Conservation (phyloP, 495 filamentous ascomycete species). For the Hypoxylon trugodes region DNA sequence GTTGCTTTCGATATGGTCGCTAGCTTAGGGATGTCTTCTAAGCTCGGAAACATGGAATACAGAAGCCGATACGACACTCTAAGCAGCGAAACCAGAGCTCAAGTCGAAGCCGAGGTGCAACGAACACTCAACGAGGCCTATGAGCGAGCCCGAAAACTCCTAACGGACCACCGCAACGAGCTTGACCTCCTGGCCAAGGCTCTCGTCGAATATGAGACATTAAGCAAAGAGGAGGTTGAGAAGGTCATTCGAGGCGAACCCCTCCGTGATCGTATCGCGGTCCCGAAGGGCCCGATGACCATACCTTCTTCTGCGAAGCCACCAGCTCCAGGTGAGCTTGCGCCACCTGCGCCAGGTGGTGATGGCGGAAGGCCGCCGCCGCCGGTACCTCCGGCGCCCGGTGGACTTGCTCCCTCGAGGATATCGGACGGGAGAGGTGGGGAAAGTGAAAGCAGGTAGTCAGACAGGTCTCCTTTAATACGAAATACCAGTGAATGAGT, state of each 20-base stretch:
- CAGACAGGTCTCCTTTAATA: too few relatives aligned
- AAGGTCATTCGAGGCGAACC: conserved; percentile 87
- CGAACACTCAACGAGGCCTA: conserved; percentile 83
- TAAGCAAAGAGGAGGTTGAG: conserved; percentile 87
- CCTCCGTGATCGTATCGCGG: conserved; percentile 61
- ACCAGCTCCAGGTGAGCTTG: conserved; percentile 36
- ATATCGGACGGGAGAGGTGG: not conserved
- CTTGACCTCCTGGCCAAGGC: conserved; percentile 87
- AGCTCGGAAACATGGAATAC: conserved; percentile 89
- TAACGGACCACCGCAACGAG: conserved; percentile 77
- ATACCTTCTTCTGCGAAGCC: conserved; percentile 49
- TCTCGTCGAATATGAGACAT: conserved; percentile 91
- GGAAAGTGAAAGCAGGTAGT: conserved; percentile 4
- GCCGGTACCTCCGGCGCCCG: conserved; percentile 31
- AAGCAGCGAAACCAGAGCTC: conserved; percentile 81
- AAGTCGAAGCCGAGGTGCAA: conserved; percentile 88
- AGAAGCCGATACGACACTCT: conserved; percentile 78
- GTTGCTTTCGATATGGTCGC: conserved; percentile 88
- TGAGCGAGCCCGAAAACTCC: conserved; percentile 73
- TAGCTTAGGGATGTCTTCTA: conserved; percentile 84
- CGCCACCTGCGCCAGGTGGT: conserved; percentile 33
- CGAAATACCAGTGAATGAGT: not conserved
- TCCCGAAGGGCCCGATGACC: conserved; percentile 58
- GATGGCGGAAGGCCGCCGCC: conserved; percentile 31
- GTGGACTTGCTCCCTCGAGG: conserved; percentile 20